phyloP scores from a whole-genome alignment of 2,329 filamentous ascomycete species.

The Colletotrichum viniferum region DNA sequence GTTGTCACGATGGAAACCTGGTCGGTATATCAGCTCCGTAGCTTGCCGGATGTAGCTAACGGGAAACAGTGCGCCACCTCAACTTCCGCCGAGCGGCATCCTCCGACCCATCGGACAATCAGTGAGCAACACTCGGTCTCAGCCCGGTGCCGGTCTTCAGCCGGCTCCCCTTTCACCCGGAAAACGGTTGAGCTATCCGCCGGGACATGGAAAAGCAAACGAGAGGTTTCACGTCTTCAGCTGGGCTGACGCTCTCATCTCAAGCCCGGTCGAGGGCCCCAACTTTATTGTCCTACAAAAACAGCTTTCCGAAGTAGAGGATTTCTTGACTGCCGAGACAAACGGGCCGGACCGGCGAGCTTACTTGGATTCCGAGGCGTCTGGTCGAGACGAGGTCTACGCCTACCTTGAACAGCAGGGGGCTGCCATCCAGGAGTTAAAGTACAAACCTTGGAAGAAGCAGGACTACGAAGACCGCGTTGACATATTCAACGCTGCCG shows the following conservation, averaged over 20 bases:
- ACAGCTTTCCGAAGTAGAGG: conserved; percentile 8
- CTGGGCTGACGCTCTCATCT: not conserved
- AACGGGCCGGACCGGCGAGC: conserved; percentile 4
- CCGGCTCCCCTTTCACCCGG: not conserved
- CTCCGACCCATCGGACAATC: not conserved
- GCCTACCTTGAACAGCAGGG: conserved; percentile 22
- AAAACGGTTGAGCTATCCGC: conserved; percentile 1
- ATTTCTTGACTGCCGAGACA: conserved; percentile 9
- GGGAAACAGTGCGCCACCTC: not conserved
- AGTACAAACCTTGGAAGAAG: conserved; percentile 19
- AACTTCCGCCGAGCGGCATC: conserved; percentile 12
- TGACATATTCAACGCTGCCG: conserved; percentile 45
- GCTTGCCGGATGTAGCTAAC: not conserved
- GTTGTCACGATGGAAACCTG: conserved; percentile 23
- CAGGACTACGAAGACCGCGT: conserved; percentile 37
- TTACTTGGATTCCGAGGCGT: conserved; percentile 8
- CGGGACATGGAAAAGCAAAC: not conserved
- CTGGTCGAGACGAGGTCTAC: conserved; percentile 31
- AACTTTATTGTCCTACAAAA: conserved; percentile 16
- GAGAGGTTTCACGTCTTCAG: conserved; percentile 20
- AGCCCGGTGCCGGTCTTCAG: not conserved
- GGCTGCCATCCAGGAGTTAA: not conserved
- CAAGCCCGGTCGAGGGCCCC: conserved; percentile 1
- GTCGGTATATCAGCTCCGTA: not conserved
- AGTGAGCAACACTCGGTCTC: not conserved